Conservation (phyloP, 2,329 filamentous ascomycete genomes). For the Cadophora luteo-olivacea region DNA sequence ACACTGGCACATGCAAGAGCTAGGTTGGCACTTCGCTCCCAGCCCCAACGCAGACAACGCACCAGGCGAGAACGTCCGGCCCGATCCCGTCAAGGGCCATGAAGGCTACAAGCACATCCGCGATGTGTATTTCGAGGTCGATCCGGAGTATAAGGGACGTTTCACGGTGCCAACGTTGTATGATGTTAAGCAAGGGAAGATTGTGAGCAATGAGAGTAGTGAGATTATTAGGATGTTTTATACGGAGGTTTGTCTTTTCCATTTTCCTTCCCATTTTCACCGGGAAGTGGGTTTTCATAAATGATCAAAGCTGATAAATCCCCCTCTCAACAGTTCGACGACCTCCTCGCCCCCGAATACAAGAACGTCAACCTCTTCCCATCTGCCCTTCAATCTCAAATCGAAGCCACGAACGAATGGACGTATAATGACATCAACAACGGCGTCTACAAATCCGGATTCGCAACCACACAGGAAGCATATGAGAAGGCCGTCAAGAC, state of each 20-base stretch:
- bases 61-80: constrained; percentile 67
- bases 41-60: constrained; percentile 59
- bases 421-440: constrained; percentile 78
- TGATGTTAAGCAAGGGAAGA: constrained; percentile 68
- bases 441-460: constrained; percentile 78
- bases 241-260: constrained; percentile 65
- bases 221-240: constrained; percentile 89
- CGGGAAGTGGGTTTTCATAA: no score
- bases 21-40: constrained; percentile 71
- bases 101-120: constrained; percentile 71
- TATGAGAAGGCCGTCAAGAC: constrained; percentile 76
- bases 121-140: constrained; percentile 70
- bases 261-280: constrained; percentile 31
- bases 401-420: constrained; percentile 82
- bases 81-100: constrained; percentile 65
- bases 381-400: constrained; percentile 61
- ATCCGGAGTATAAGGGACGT: constrained; percentile 69
- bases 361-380: constrained; percentile 73
- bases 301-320: not conserved
- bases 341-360: constrained; percentile 65
- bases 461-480: constrained; percentile 82
- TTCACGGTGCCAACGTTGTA: constrained; percentile 75
- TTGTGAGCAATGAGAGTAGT: constrained; percentile 83
- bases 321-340: constrained; percentile 71
- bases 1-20: constrained; percentile 69